A percentile compares a stretch with the other conserved stretches of the same genome.
Conservation (phyloP, 345 rosid species). For the Moringa oleifera region DNA sequence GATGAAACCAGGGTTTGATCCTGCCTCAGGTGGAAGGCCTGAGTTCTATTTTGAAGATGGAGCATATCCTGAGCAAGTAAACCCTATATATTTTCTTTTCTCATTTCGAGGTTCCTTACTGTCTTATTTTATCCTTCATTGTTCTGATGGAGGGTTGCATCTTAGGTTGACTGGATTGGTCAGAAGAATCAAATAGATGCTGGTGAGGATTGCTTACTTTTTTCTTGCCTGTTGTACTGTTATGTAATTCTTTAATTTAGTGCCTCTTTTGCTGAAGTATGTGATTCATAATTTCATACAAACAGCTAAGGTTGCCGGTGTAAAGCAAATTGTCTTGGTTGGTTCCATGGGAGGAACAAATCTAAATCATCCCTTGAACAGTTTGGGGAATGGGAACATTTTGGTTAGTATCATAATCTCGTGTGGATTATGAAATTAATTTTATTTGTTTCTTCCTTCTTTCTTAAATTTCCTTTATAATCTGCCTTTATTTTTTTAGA, state of each 20-base stretch:
- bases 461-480: not conserved
- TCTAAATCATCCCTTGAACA: constrained; percentile 69
- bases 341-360: constrained; percentile 98
- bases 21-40: constrained; percentile 76
- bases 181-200: constrained; percentile 97
- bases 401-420: constrained; percentile 44
- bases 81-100: not conserved
- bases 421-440: not conserved
- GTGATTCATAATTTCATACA: constrained; percentile 6
- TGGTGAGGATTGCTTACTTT: constrained; percentile 36
- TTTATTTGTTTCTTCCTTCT: not conserved
- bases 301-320: constrained; percentile 88
- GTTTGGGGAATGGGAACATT: constrained; percentile 89
- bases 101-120: not conserved
- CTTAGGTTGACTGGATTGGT: constrained; percentile 95
- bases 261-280: constrained; percentile 10
- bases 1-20: constrained; percentile 88
- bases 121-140: constrained; percentile 4
- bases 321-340: constrained; percentile 90
- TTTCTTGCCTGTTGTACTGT: not conserved
- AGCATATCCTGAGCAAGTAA: constrained; percentile 88
- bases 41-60: constrained; percentile 93
- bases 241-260: not conserved
- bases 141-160: constrained; percentile 16
- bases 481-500: constrained; percentile 1